phyloP scores from a whole-genome alignment of 176 grass and related monocot genomes.

The Oryza glaberrima region DNA sequence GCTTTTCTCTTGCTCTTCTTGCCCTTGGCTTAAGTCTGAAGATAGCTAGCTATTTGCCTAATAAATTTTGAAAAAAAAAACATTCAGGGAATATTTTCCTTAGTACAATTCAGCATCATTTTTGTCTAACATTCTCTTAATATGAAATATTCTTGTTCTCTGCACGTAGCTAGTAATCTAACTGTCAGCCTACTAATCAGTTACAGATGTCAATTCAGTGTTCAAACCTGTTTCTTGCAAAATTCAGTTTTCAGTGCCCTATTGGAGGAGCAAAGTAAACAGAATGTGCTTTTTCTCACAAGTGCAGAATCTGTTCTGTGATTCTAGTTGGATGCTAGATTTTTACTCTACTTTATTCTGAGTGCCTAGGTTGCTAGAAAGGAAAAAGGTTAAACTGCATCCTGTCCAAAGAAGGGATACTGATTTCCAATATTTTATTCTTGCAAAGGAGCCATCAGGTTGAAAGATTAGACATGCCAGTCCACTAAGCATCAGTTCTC shows the following conservation, averaged over 20 bases:
- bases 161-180: not conserved
- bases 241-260: not conserved
- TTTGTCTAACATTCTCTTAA: slow-evolving; percentile 17
- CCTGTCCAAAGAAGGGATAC: slow-evolving; percentile 18
- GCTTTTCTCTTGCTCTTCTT: slow-evolving; percentile 20
- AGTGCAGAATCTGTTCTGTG: slow-evolving; percentile 40
- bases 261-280: not conserved
- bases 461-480: not conserved
- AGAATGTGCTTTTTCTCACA: not conserved
- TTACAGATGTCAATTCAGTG: slow-evolving; percentile 21
- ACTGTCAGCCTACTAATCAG: not conserved
- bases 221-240: not conserved
- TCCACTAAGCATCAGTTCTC: not conserved
- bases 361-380: slow-evolving; percentile 9
- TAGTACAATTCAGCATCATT: slow-evolving; percentile 20
- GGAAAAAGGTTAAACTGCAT: not conserved
- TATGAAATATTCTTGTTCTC: slow-evolving; percentile 27
- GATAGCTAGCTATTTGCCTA: slow-evolving; percentile 25
- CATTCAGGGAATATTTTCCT: slow-evolving; percentile 29
- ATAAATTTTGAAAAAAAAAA: not conserved
- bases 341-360: slow-evolving; percentile 29
- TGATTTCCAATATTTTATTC: slow-evolving; percentile 41
- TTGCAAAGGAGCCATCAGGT: not conserved
- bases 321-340: slow-evolving; percentile 38
- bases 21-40: slow-evolving; percentile 37